Base-by-base conservation (phyloP, 805 yeast species). In the Hanseniaspora mollemarum region DNA sequence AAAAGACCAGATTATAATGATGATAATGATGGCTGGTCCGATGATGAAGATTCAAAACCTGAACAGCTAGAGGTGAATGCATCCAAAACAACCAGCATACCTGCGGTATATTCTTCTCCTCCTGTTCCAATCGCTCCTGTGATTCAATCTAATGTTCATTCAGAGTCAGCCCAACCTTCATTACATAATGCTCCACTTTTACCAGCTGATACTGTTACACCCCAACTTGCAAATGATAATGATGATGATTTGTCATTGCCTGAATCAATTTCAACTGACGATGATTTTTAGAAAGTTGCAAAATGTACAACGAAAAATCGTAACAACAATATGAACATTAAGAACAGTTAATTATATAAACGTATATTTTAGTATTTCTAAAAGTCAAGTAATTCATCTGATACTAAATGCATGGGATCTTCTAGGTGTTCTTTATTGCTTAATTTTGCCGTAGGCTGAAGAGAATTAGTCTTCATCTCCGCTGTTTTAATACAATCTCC, bases 221-320 rank as follows among this genome's bases (percentile, higher is more conserved):
- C 15, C 19, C 29, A 40, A 18, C 48, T n/a, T 24, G 43, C 49
- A 10, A 48, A 26, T 6, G 39, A 35, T 5, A 56, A 57, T 29
- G 65, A 62, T 38, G 66, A 59, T 50, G 65, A 59, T 49, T 49
- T 65, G 21, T 65, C 68, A 4, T 59, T 65, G 41, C 68, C 68
- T 2, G 68, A 63, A 22, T 64, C 67, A 13, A 65, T 65, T 13
- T 64, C 57, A 7, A 63, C 68, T 8, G 64, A 56, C 32, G 62
- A 59, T 19, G 51, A 48, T 8, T 49, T n/a, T n/a, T n/a, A n/a
- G n/a, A n/a, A n/a, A n/a, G n/a, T n/a, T 46, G 8, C 33, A n/a
- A n/a, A n/a, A n/a, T n/a, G n/a, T n/a, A n/a, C n/a, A n/a, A n/a
- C n/a, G n/a, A n/a, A n/a, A n/a, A n/a, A n/a, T n/a, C n/a, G n/a